phyloP scores from a whole-genome alignment of 2,329 filamentous ascomycete genomes.

The Fusarium liriodendri region DNA sequence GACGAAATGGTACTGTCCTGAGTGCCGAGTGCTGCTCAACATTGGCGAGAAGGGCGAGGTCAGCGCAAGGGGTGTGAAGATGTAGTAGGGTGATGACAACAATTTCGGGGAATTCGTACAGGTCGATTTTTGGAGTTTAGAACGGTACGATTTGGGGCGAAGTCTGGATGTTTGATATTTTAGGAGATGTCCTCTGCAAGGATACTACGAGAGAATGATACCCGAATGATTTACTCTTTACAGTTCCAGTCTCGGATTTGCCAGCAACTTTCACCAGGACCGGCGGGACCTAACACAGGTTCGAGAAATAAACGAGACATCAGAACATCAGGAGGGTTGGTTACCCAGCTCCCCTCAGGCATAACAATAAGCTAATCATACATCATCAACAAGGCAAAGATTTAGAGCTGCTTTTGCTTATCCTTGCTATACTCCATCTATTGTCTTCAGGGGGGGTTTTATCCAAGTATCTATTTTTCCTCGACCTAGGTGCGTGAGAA shows the following conservation, averaged over 20 bases:
- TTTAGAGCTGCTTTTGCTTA: no score
- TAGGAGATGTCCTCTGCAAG: background rate
- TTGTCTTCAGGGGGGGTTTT: no score
- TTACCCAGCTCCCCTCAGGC: no score
- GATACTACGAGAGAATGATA: constrained; percentile 14
- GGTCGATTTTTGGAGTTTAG: background rate
- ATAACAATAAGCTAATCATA: no score
- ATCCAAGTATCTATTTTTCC: no score
- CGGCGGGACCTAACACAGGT: background rate
- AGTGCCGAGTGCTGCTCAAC: constrained; percentile 73
- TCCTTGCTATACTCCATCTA: no score
- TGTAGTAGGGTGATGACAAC: constrained; percentile 39
- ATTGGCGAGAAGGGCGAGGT: constrained; percentile 74
- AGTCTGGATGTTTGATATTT: background rate
- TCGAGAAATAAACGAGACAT: no score
- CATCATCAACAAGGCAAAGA: no score
- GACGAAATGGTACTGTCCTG: constrained; percentile 87
- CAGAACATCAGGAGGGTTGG: no score
- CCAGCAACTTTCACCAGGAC: background rate
- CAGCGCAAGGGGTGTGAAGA: constrained; percentile 67
- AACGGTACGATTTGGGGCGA: background rate
- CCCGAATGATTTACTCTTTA: background rate
- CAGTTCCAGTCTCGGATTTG: background rate
- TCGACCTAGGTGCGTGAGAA: background rate
- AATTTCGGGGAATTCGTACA: constrained; percentile 9